Base-by-base conservation (phyloP, 345 rosid species). In the Brassica cretica region DNA sequence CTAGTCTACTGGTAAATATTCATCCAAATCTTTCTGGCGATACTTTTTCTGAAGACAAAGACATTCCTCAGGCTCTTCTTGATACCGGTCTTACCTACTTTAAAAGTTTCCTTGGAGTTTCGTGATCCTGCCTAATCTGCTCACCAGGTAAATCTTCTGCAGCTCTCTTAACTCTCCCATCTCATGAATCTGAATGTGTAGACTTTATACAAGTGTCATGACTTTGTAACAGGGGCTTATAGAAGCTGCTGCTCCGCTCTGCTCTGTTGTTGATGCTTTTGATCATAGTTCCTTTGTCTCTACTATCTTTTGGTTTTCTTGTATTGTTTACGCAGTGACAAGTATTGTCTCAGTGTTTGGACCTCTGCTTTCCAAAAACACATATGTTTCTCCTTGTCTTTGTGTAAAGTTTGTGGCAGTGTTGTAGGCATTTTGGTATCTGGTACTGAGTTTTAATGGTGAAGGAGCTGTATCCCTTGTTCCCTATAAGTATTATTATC, bases 401-500 rank as follows among this genome's bases (percentile, higher is more conserved):
- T 59, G 24, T 49, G 73, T 59, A 15, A 10, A 78, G 77, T 72
- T 59, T 78, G 74, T 73, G 78, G 25, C 8, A 59, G 64, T 66
- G 63, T 58, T 78, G 73, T 78, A 72, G 35, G 73, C 78, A 60
- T 68, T 16, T 15, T 61, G 63, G 10, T 67, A 58, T 67, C 72
- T 67, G 21, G 74, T 49, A 69, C 72, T 21, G 29, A 37, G 53
- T 71, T 44, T 71, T 58, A 64, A 78, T 70, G 75, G 39, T 76
- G 32, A 77, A 77, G 21, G 30, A 64, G 32, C 14, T 56, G 76
- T 39, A 66, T 16, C 77, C 77, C 59, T 60, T 11, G 64, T 67
- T 73, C 70, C 77, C 74, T 24, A 61, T 33, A 64, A 9, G 32
- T 18, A 29, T 72, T 32, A 33, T 60, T 2, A 9, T 94, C 89